Percentiles rank a stretch among this genome's conserved stretches.
Evolutionary conservation across 257 asterid species (phyloP).

Genomic region (Coffea canephora): DNA sequence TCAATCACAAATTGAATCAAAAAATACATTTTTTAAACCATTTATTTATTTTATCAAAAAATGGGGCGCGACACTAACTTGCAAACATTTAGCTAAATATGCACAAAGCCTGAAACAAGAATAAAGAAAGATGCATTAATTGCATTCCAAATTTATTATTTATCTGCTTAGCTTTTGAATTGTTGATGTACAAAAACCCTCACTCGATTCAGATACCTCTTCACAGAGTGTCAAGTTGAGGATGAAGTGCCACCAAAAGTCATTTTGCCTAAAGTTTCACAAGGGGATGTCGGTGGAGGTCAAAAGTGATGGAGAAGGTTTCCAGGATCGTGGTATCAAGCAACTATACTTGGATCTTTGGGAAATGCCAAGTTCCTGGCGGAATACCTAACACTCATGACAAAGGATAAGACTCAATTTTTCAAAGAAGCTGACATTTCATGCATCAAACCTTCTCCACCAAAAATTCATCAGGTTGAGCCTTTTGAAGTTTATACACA

Average conservation of each 20-base stretch:
- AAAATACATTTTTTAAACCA: too few relatives aligned
- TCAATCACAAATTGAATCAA: too few relatives aligned
- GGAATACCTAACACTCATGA: conserved; percentile 35
- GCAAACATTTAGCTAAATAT: neutral
- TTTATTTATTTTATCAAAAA: too few relatives aligned
- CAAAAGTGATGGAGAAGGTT: conserved; percentile 30
- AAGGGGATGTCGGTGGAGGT: conserved; percentile 62
- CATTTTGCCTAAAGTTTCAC: conserved; percentile 19
- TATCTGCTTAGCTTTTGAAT: conserved; percentile 1
- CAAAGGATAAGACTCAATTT: neutral
- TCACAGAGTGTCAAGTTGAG: conserved; percentile 35
- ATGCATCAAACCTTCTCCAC: neutral
- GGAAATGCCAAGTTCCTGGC: conserved; percentile 36
- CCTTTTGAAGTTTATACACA: conserved; percentile 2
- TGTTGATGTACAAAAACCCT: conserved; percentile 30
- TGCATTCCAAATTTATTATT: neutral
- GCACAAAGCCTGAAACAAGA: too few relatives aligned
- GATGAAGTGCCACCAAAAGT: conserved; percentile 31
- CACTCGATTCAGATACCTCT: conserved; percentile 22
- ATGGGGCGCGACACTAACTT: too few relatives aligned
- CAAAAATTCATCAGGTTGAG: neutral
- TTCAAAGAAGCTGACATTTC: neutral
- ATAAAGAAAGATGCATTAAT: neutral
- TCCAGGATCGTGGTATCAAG: conserved; percentile 42
- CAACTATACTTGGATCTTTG: conserved; percentile 36